These are phyloP conservation scores for Pestalotiopsis fici DNA, from an alignment of 2,329 filamentous ascomycete species.

Conservation along the genomic window DNA sequence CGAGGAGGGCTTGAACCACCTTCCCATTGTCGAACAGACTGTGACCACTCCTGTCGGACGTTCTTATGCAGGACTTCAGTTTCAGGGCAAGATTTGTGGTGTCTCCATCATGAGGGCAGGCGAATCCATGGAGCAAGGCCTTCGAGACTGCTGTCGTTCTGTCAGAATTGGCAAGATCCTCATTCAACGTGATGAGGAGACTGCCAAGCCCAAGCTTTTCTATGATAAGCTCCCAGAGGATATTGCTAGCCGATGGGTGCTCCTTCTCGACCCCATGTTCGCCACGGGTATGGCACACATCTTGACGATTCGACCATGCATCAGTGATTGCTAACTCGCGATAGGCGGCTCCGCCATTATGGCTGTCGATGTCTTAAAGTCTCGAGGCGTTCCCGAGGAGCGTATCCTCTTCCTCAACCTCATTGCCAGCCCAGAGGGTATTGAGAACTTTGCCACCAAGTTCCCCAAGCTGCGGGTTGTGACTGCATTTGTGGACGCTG, in stretches of 20 bases:
- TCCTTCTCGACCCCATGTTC: conserved; percentile 98
- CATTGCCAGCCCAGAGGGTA: conserved; percentile 94
- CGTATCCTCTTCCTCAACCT: conserved; percentile 95
- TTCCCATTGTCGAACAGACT: conserved; percentile 85
- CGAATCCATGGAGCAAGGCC: conserved; percentile 96
- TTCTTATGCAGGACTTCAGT: conserved; percentile 87
- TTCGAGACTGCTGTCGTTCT: conserved; percentile 95
- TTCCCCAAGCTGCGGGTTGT: conserved; percentile 91
- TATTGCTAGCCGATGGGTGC: conserved; percentile 88
- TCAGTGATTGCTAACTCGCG: not conserved
- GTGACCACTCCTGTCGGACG: conserved; percentile 91
- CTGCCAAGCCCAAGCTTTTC: conserved; percentile 86
- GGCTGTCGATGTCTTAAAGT: conserved; percentile 91
- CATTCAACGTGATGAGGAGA: conserved; percentile 97
- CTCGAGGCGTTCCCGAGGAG: conserved; percentile 89
- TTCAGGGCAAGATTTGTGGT: conserved; percentile 97
- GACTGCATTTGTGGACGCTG: conserved; percentile 93
- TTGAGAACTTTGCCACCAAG: conserved; percentile 83
- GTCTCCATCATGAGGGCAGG: conserved; percentile 98
- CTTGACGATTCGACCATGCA: not conserved
- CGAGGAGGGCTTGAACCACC: conserved; percentile 95
- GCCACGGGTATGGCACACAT: conserved; percentile 71
- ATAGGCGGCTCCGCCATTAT: conserved; percentile 92
- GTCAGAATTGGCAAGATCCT: conserved; percentile 98
- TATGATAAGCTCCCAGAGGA: conserved; percentile 97